These are phyloP conservation scores for Comarum palustre DNA, from an alignment of 306 rosid species.

Conservation along the genomic window DNA sequence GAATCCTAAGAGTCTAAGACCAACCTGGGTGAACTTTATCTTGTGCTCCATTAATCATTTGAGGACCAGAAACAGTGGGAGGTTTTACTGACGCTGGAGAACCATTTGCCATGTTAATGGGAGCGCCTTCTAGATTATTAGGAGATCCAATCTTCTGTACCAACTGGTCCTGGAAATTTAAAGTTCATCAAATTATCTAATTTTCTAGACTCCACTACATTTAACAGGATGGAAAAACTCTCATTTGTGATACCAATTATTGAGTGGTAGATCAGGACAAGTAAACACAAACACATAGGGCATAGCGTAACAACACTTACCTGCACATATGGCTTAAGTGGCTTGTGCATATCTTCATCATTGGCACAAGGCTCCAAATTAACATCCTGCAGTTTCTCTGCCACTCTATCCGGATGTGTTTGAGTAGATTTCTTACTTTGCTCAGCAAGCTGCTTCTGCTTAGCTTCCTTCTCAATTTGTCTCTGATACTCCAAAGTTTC, in stretches of 20 bases:
- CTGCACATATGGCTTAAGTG: constrained; percentile 39
- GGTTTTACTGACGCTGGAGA: constrained; percentile 31
- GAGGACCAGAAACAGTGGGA: constrained; percentile 37
- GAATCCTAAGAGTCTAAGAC: constrained; percentile 34
- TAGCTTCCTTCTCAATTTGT: constrained; percentile 85
- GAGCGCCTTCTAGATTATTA: constrained; percentile 37
- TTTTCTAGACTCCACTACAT: constrained; percentile 15
- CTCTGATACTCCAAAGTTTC: constrained; percentile 90
- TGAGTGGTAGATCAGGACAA: constrained; percentile 19
- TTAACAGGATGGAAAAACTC: background rate
- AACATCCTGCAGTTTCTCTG: constrained; percentile 38
- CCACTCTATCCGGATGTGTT: constrained; percentile 37
- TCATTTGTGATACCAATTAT: constrained; percentile 21
- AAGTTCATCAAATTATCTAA: constrained; percentile 30
- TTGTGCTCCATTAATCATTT: constrained; percentile 33
- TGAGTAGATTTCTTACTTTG: constrained; percentile 65
- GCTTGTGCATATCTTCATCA: constrained; percentile 36
- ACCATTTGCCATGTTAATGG: constrained; percentile 42
- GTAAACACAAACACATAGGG: constrained; percentile 12
- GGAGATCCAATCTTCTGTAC: constrained; percentile 41
- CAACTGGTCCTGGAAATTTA: constrained; percentile 49
- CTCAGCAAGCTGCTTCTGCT: constrained; percentile 88
- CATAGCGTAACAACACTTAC: constrained; percentile 36
- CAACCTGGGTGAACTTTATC: constrained; percentile 56
- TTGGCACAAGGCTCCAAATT: constrained; percentile 32